Percentiles rank a stretch among this genome's conserved stretches.
These are phyloP conservation scores for Byssoonygena ceratinophila DNA, from an alignment of 2,329 filamentous ascomycete species.

Conservation along the genomic window DNA sequence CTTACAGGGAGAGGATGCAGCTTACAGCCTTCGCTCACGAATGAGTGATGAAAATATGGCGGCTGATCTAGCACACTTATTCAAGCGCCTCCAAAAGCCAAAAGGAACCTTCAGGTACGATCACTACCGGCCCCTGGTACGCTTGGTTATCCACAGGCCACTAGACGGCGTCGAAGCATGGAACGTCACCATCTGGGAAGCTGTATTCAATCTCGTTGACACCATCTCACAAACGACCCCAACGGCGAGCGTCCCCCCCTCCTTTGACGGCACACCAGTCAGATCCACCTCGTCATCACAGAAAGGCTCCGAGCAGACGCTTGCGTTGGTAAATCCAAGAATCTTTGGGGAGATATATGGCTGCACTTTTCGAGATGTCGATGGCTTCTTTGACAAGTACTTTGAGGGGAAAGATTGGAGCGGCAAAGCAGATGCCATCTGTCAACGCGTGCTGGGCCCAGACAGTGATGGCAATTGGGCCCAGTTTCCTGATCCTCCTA, in stretches of 20 bases:
- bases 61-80: not conserved
- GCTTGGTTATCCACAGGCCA: slow-evolving; percentile 10
- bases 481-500: slow-evolving; percentile 14
- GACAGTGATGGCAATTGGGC: slow-evolving; percentile 9
- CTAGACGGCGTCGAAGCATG: not conserved
- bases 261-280: slow-evolving; percentile 12
- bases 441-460: not conserved
- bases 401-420: slow-evolving; percentile 19
- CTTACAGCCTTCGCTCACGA: not conserved
- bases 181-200: slow-evolving; percentile 8
- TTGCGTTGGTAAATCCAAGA: slow-evolving; percentile 13
- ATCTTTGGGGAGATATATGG: slow-evolving; percentile 17
- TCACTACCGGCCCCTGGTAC: slow-evolving; percentile 3
- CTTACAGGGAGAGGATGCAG: not conserved
- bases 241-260: slow-evolving; percentile 6
- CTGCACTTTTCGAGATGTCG: slow-evolving; percentile 17
- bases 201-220: slow-evolving; percentile 6
- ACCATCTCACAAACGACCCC: too few species aligned
- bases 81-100: not conserved
- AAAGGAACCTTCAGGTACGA: slow-evolving; percentile 6
- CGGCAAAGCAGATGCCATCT: slow-evolving; percentile 6
- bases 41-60: not conserved
- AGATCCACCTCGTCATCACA: slow-evolving; percentile 12
- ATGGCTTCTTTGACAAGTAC: slow-evolving; percentile 19
- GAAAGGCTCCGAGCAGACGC: slow-evolving; percentile 18